These are phyloP conservation scores for Phoma herbarum DNA, from an alignment of 2,329 filamentous ascomycete species.

Conservation along the genomic window DNA sequence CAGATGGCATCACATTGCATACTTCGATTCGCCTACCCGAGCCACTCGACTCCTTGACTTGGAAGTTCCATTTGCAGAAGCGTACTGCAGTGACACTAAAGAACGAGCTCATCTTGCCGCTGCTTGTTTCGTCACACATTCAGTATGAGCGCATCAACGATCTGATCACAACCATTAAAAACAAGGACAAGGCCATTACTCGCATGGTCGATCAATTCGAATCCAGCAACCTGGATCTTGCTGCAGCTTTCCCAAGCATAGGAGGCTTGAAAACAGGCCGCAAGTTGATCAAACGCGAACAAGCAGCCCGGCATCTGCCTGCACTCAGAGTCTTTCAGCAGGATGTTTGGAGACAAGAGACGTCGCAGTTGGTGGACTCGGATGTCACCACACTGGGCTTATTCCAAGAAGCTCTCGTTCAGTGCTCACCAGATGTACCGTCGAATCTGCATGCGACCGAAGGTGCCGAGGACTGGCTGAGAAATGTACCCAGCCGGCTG, in stretches of 20 bases:
- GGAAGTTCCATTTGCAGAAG: slow-evolving; percentile 68
- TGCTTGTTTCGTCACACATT: slow-evolving; percentile 59
- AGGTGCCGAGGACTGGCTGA: slow-evolving; percentile 35
- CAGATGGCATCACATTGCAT: slow-evolving; percentile 58
- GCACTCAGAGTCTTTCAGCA: slow-evolving; percentile 65
- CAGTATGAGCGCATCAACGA: slow-evolving; percentile 59
- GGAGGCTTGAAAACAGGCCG: slow-evolving; percentile 57
- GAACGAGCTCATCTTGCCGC: slow-evolving; percentile 61
- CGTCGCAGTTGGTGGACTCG: slow-evolving; percentile 33
- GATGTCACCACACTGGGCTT: slow-evolving; percentile 41
- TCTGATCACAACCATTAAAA: slow-evolving; percentile 60
- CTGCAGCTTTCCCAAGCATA: slow-evolving; percentile 65
- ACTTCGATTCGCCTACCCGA: slow-evolving; percentile 68
- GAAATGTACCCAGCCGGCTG: slow-evolving; percentile 24
- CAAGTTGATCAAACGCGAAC: slow-evolving; percentile 57
- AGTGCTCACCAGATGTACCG: slow-evolving; percentile 41
- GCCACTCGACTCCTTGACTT: slow-evolving; percentile 70
- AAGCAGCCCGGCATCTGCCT: slow-evolving; percentile 63
- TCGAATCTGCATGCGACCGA: slow-evolving; percentile 31
- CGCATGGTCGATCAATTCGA: slow-evolving; percentile 68
- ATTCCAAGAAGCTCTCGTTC: slow-evolving; percentile 46
- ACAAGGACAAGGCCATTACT: slow-evolving; percentile 67
- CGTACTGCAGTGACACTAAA: slow-evolving; percentile 55
- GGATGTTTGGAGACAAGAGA: slow-evolving; percentile 53
- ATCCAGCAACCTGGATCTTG: slow-evolving; percentile 63